These are phyloP conservation scores for Dalechampia spathulata DNA, from an alignment of 441 rosid species.

Conservation along the genomic window DNA sequence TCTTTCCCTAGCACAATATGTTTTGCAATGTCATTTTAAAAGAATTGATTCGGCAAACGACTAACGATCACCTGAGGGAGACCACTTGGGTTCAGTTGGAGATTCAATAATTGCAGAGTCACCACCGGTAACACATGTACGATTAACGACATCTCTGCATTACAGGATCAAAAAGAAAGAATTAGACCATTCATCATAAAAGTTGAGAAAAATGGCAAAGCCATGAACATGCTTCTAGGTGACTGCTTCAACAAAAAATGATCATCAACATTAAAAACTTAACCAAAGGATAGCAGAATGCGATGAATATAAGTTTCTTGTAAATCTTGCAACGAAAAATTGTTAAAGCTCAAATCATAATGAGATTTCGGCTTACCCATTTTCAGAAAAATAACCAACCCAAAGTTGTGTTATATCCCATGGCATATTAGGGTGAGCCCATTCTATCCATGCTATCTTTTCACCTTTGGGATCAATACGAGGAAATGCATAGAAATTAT, in stretches of 20 bases:
- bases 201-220: not conserved
- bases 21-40: not conserved
- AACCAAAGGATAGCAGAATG: constrained; percentile 4
- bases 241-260: not conserved
- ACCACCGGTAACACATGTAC: constrained; percentile 73
- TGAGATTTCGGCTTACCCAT: constrained; percentile 43
- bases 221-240: not conserved
- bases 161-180: constrained; percentile 20
- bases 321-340: not conserved
- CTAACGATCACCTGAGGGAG: constrained; percentile 54
- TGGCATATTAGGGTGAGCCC: constrained; percentile 94
- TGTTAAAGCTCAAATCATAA: not conserved
- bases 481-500: constrained; percentile 95
- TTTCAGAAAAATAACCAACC: constrained; percentile 79
- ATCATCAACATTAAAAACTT: not conserved
- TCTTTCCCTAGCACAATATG: constrained; percentile 3
- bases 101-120: constrained; percentile 67
- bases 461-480: constrained; percentile 68
- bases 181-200: constrained; percentile 1
- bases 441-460: constrained; percentile 82
- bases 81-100: constrained; percentile 95
- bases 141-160: constrained; percentile 50
- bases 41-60: not conserved
- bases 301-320: not conserved
- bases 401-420: constrained; percentile 96